phyloP scores from a whole-genome alignment of 306 rosid genomes.

The Geum urbanum region DNA sequence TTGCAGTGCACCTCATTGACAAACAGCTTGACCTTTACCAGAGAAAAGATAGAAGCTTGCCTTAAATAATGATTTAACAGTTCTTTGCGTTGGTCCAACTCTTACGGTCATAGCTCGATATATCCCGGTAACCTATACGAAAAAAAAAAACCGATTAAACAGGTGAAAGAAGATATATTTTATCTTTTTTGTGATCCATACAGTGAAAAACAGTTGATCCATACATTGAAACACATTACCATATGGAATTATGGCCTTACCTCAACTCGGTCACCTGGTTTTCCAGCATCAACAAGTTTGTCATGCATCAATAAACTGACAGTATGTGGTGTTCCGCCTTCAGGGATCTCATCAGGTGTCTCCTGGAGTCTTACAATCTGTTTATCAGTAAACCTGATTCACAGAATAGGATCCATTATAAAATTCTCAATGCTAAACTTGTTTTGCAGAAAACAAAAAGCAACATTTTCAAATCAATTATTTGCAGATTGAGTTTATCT shows the following conservation, averaged over 20 bases:
- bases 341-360: slow-evolving; percentile 97
- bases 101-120: slow-evolving; percentile 95
- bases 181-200: slow-evolving; percentile 9
- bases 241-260: slow-evolving; percentile 36
- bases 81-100: slow-evolving; percentile 92
- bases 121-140: slow-evolving; percentile 86
- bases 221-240: neutral
- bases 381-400: slow-evolving; percentile 79
- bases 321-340: slow-evolving; percentile 98
- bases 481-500: neutral
- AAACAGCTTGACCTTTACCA: slow-evolving; percentile 11
- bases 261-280: slow-evolving; percentile 98
- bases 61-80: slow-evolving; percentile 93
- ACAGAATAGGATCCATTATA: slow-evolving; percentile 18
- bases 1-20: slow-evolving; percentile 15
- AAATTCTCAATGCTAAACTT: neutral
- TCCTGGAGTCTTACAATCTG: slow-evolving; percentile 97
- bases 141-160: slow-evolving; percentile 22
- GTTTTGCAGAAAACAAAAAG: slow-evolving; percentile 4
- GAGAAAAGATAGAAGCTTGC: slow-evolving; percentile 28
- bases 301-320: slow-evolving; percentile 95
- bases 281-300: slow-evolving; percentile 88
- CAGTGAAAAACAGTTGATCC: no score
- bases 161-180: slow-evolving; percentile 12
- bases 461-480: neutral